Percentiles rank a stretch among this genome's conserved stretches.
Conservation (phyloP, 108 stramenopile genomes). For the Thalassiosira profunda region DNA sequence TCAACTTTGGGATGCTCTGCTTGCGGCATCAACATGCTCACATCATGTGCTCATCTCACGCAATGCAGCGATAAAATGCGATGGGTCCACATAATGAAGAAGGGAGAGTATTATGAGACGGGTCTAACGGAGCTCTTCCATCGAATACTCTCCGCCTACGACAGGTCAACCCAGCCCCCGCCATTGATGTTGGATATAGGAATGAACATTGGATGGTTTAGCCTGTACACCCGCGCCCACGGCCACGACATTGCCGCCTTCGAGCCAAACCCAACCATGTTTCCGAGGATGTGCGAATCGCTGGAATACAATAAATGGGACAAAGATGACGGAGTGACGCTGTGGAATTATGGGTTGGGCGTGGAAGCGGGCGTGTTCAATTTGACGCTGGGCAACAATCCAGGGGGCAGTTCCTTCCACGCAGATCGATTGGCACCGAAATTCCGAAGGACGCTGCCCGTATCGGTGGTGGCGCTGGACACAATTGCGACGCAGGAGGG, state of each 20-base stretch:
- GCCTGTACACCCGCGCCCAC: constrained; percentile 27
- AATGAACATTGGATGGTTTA: constrained; percentile 50
- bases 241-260: constrained; percentile 33
- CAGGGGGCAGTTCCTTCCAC: constrained; percentile 26
- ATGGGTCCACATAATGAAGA: constrained; percentile 34
- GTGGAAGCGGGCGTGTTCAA: constrained; percentile 2
- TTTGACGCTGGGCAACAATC: constrained; percentile 35
- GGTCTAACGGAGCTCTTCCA: constrained; percentile 28
- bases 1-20: constrained; percentile 35
- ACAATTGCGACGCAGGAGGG: constrained; percentile 26
- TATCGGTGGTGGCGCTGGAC: constrained; percentile 27
- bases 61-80: constrained; percentile 28
- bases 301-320: constrained; percentile 26
- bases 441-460: constrained; percentile 26
- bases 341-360: constrained; percentile 29
- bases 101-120: constrained; percentile 40
- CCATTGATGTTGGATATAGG: constrained; percentile 35
- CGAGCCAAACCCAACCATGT: constrained; percentile 45
- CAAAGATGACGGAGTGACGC: not conserved
- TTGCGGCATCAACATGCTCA: not conserved
- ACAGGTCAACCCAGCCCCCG: not conserved
- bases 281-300: constrained; percentile 31
- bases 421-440: constrained; percentile 34
- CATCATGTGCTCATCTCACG: not conserved
- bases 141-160: constrained; percentile 17